These are phyloP conservation scores for Kluyveromyces sp. DNA, from an alignment of 1,139 yeast genomes.

Conservation along the genomic window DNA sequence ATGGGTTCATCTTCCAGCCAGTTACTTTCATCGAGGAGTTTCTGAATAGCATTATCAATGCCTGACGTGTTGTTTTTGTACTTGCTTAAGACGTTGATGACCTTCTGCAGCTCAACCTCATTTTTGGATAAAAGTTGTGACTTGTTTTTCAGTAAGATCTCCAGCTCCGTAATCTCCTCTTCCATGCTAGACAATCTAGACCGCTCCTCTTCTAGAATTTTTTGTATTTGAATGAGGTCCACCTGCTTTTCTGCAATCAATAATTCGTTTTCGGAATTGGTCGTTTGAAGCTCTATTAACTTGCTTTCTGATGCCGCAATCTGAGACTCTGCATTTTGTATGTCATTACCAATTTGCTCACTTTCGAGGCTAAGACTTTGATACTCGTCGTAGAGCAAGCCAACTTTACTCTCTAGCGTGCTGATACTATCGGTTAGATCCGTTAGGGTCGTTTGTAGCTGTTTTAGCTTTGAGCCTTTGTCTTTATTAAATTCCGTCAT, in stretches of 20 bases:
- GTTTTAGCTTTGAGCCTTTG: constrained; percentile 71
- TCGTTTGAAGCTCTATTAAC: constrained; percentile 38
- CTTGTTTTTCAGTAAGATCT: constrained; percentile 45
- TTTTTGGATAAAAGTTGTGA: constrained; percentile 43
- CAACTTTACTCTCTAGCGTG: constrained; percentile 37
- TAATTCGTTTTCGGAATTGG: constrained; percentile 30
- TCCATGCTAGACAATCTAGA: constrained; percentile 60
- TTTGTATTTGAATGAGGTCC: constrained; percentile 16
- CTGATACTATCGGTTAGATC: constrained; percentile 37
- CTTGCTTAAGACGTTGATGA: constrained; percentile 60
- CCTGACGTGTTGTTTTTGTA: constrained; percentile 39
- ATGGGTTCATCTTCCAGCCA: constrained; percentile 69
- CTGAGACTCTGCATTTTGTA: constrained; percentile 41
- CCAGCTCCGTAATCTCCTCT: constrained; percentile 70
- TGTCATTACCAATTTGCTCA: constrained; percentile 61
- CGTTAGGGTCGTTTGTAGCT: constrained; percentile 39
- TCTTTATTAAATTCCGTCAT: constrained; percentile 75
- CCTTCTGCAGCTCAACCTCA: constrained; percentile 51
- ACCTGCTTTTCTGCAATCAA: constrained; percentile 26
- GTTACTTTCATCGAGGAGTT: constrained; percentile 49
- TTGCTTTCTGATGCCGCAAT: constrained; percentile 33
- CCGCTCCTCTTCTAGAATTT: constrained; percentile 44
- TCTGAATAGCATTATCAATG: constrained; percentile 42
- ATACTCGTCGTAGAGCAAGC: constrained; percentile 44
- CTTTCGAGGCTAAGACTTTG: constrained; percentile 64